Base-by-base conservation (phyloP, 805 yeast genomes). In the Saturnispora galanensis region DNA sequence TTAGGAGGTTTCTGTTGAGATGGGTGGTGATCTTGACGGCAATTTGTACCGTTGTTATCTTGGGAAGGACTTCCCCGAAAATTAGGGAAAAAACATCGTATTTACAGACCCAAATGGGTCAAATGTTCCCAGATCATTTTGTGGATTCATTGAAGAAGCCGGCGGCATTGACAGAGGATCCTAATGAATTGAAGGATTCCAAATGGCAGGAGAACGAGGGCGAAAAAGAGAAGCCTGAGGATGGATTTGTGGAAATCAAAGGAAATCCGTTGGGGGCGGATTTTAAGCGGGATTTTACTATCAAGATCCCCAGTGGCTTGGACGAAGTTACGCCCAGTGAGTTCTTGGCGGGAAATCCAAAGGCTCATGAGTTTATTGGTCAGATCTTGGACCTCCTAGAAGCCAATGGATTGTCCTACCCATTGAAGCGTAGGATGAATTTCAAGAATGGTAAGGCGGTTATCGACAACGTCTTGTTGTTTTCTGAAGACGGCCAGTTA, bases 341-440 rank as follows among this genome's bases (percentile, higher is more conserved):
- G 31, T 51, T 57, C 15, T 38, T 52, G 10, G 50, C 53, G 34
- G 63, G 63, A 17, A 60, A 57, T 47, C 44, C 48, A 13, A 52
- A 57, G 11, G 52, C 56, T 43, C 63, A 58, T 43, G 50, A 51
- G 38, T 59, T 55, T 35, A 60, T 60, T 43, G 50, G 47, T 10
- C 56, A 56, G 37, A 49, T 59, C 10, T 52, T 61, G 32, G 55
- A 58, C 42, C 39, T 59, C 26, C 55, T 61, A 56, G 49, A 50
- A 38, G 54, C 55, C 31, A 62, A 62, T 39, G 52, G 52, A 40
- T 47, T 59, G 35, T 54, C 58, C n/a, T 59, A 49, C 39, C 66
- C 66, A 4, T 48, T 62, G 13, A 53, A 50, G 21, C 59, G 58
- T 47, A 54, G 66, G 50, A 47, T 52, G 47, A 47, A 21, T 5